phyloP scores from a whole-genome alignment of 192 early-diverging fungal species.

The Backusella westeae region DNA sequence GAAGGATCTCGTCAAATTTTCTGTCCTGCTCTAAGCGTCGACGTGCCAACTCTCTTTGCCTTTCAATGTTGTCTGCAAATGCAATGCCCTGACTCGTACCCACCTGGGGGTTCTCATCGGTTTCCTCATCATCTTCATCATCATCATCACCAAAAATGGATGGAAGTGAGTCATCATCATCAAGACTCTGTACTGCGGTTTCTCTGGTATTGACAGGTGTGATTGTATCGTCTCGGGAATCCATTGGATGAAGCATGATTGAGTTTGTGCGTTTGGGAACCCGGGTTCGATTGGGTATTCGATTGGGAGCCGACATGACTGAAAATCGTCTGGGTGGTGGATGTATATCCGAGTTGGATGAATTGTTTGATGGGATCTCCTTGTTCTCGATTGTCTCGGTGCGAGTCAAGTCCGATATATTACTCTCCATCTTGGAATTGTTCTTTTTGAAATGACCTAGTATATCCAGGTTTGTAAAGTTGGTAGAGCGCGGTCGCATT shows the following conservation, averaged over 20 bases:
- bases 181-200: neutral
- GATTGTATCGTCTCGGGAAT: neutral
- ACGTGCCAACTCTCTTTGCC: conserved; percentile 27
- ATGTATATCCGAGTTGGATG: neutral
- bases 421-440: neutral
- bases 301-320: neutral
- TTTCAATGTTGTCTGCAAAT: conserved; percentile 33
- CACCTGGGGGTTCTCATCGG: neutral
- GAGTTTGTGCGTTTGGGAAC: neutral
- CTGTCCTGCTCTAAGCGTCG: conserved; percentile 20
- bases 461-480: neutral
- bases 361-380: neutral
- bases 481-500: neutral
- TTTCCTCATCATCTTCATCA: neutral
- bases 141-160: neutral
- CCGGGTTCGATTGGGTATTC: neutral
- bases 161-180: neutral
- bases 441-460: neutral
- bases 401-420: neutral
- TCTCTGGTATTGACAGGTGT: neutral
- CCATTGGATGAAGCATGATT: neutral
- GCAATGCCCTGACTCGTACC: conserved; percentile 20
- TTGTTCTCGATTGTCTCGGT: neutral
- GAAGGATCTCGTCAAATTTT: conserved; percentile 10
- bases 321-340: neutral